A percentile compares a stretch with the other conserved stretches of the same genome.
These are phyloP conservation scores for Penicillium verhagenii DNA, from an alignment of 495 filamentous ascomycete species.

Conservation along the genomic window DNA sequence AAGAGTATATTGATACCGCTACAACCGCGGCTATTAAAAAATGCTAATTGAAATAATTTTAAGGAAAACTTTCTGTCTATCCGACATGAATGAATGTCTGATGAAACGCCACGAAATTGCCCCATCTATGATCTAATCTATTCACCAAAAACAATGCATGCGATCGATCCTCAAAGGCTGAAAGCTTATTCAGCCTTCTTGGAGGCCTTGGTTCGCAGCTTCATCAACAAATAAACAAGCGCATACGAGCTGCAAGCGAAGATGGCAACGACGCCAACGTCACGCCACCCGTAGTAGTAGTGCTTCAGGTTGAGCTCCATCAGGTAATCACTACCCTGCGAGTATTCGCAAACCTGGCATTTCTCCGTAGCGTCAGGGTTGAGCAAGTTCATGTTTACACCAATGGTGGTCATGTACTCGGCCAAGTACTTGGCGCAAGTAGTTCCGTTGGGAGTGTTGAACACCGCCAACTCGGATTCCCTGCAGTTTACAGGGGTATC, in stretches of 20 bases:
- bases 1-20: too few species aligned
- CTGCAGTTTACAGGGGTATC: constrained; percentile 58
- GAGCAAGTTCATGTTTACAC: constrained; percentile 51
- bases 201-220: constrained; percentile 39
- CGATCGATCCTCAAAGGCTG: too few species aligned
- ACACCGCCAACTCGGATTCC: constrained; percentile 53
- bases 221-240: constrained; percentile 51
- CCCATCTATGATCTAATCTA: background rate
- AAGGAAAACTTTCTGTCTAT: too few species aligned
- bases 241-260: constrained; percentile 48
- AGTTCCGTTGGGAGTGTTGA: constrained; percentile 50
- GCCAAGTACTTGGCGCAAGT: constrained; percentile 60
- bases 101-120: too few species aligned
- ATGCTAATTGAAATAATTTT: too few species aligned
- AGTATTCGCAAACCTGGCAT: constrained; percentile 61
- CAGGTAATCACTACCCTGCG: constrained; percentile 38
- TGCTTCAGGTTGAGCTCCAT: constrained; percentile 36
- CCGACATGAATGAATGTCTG: too few species aligned
- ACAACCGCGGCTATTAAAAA: background rate
- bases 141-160: too few species aligned
- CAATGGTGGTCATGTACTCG: constrained; percentile 44
- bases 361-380: constrained; percentile 49
- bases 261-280: constrained; percentile 42
- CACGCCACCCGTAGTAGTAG: constrained; percentile 47
- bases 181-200: constrained; percentile 38